Evolutionary conservation across 169 alveolate genomes (phyloP).

Genomic region (Babesia sp.): DNA sequence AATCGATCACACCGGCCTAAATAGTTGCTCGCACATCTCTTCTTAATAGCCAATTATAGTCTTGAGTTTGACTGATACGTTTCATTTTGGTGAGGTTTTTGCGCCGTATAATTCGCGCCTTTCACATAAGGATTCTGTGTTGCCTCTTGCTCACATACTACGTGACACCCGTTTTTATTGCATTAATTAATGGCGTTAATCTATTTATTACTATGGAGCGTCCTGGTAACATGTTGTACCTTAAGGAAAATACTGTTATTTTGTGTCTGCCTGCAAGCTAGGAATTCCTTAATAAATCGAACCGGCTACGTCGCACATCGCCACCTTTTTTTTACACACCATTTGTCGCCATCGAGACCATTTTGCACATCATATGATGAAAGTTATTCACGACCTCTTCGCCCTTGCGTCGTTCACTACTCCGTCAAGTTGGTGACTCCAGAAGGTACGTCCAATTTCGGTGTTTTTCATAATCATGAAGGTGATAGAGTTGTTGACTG

Average conservation of each 20-base stretch:
- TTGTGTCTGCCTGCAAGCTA: neutral
- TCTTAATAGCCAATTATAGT: too few species aligned
- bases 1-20: too few species aligned
- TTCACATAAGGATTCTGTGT: neutral
- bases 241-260: neutral
- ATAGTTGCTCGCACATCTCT: too few species aligned
- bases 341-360: neutral
- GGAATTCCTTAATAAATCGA: neutral
- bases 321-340: neutral
- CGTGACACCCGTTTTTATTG: neutral
- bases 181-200: neutral
- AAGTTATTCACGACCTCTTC: neutral
- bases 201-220: neutral
- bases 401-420: conserved; percentile 10
- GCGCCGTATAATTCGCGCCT: neutral
- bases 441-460: conserved; percentile 15
- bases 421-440: conserved; percentile 40
- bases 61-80: neutral
- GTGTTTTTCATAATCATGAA: neutral
- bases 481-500: conserved; percentile 81
- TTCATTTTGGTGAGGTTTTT: neutral
- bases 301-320: neutral
- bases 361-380: neutral
- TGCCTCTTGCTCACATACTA: neutral
- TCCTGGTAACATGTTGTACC: neutral